These are phyloP conservation scores for Amaranthus palmeri DNA, from an alignment of 148 eudicot genomes.

Conservation along the genomic window DNA sequence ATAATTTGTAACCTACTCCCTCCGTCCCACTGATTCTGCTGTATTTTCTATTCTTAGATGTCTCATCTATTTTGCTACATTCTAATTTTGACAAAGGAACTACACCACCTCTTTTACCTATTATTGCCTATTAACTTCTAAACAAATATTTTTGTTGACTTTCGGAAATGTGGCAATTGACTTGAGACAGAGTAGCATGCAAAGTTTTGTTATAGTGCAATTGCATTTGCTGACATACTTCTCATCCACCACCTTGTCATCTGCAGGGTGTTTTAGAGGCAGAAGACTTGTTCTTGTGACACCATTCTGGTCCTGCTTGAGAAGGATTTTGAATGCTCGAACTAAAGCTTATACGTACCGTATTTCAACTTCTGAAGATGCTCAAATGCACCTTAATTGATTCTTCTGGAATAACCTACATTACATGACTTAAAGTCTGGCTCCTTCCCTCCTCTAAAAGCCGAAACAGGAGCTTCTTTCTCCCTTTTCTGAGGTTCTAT, in stretches of 20 bases:
- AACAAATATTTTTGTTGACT: no score
- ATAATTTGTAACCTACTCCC: constrained; percentile 11
- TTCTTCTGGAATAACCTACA: background rate
- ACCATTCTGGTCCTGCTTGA: constrained; percentile 8
- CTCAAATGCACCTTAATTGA: background rate
- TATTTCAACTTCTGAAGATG: background rate
- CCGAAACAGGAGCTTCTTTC: background rate
- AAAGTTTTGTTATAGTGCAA: background rate
- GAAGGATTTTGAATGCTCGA: background rate
- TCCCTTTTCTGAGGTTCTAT: background rate
- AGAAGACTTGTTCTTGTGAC: constrained; percentile 22
- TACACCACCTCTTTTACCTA: no score
- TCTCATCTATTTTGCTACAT: no score
- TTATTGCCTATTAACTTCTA: no score
- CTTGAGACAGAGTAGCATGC: background rate
- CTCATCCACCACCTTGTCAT: background rate
- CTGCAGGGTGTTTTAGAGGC: constrained; percentile 42
- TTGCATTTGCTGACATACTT: background rate
- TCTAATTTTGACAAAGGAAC: no score
- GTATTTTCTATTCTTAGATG: no score
- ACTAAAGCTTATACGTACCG: background rate
- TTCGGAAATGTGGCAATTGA: no score
- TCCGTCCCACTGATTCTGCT: background rate
- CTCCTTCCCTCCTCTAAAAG: background rate
- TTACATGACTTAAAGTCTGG: background rate